Percentiles rank a stretch among this genome's conserved stretches.
Conservation (phyloP, 1,284 basidiomycete genomes). For the Fistulina hepatica region DNA sequence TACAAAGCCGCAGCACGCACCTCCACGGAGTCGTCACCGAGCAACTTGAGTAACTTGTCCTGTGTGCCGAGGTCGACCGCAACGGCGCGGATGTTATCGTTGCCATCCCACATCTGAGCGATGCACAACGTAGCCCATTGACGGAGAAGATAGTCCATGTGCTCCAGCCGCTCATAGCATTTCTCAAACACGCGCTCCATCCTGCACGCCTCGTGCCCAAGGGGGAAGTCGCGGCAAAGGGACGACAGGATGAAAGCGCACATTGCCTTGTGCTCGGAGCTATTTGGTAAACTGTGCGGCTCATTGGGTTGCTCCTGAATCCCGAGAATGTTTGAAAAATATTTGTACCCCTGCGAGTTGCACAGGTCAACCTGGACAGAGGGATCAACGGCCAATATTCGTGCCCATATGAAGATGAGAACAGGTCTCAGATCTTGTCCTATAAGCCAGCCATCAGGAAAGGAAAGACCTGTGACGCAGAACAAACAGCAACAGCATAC, state of each 20-base stretch:
- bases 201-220: slow-evolving; percentile 82
- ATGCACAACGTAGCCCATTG: slow-evolving; percentile 95
- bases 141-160: slow-evolving; percentile 83
- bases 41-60: slow-evolving; percentile 74
- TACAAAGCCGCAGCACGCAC: slow-evolving; percentile 88
- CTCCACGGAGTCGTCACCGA: slow-evolving; percentile 86
- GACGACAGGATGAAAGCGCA: slow-evolving; percentile 96
- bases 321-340: slow-evolving; percentile 78
- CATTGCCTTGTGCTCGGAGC: slow-evolving; percentile 97
- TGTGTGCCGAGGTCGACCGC: slow-evolving; percentile 79
- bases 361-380: slow-evolving; percentile 87
- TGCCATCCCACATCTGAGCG: slow-evolving; percentile 90
- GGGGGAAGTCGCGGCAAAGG: slow-evolving; percentile 79
- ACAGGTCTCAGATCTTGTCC: slow-evolving; percentile 94
- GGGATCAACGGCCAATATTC: slow-evolving; percentile 92
- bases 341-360: slow-evolving; percentile 76
- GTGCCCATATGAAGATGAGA: slow-evolving; percentile 98
- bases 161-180: slow-evolving; percentile 80
- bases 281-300: slow-evolving; percentile 74
- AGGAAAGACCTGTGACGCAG: too few relatives aligned
- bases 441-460: too few relatives aligned
- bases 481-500: too few relatives aligned
- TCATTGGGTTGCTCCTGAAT: slow-evolving; percentile 46
- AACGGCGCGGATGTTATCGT: slow-evolving; percentile 84
- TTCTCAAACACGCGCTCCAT: slow-evolving; percentile 82